Conservation (phyloP, 2,329 filamentous ascomycete species). For the Paecilomyces formosus region DNA sequence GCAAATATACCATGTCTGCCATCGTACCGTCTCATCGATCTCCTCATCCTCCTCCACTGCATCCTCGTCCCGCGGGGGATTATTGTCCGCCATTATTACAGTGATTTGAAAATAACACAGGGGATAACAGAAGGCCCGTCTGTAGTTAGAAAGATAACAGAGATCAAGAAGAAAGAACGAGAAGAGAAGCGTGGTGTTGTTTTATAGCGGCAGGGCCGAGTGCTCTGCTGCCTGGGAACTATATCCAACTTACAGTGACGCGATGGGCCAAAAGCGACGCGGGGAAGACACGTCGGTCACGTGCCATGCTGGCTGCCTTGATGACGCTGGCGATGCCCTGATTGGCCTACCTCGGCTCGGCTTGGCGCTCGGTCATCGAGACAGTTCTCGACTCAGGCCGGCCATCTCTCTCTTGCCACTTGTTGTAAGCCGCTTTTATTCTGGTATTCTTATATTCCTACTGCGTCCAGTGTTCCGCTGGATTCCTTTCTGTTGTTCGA, state of each 20-base stretch:
- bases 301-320: conserved; percentile 19
- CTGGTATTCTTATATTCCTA: too few species aligned
- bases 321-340: conserved; percentile 17
- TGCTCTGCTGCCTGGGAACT: conserved; percentile 9
- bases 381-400: conserved; percentile 3
- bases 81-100: conserved; percentile 29
- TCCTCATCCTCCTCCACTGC: conserved; percentile 39
- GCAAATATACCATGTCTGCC: not conserved
- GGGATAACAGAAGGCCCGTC: not conserved
- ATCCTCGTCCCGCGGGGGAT: conserved; percentile 31
- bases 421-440: not conserved
- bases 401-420: not conserved
- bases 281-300: conserved; percentile 26
- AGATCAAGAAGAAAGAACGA: not conserved
- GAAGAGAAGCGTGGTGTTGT: not conserved
- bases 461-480: not conserved
- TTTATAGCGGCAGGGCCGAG: not conserved
- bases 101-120: not conserved
- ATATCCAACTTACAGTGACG: too few species aligned
- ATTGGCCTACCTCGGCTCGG: conserved; percentile 18
- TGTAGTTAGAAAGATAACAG: not conserved
- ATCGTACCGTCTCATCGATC: conserved; percentile 36
- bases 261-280: conserved; percentile 13
- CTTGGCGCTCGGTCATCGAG: conserved; percentile 9
- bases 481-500: not conserved